These are phyloP conservation scores for Aspergillus incahuasiensis DNA, from an alignment of 495 filamentous ascomycete species.

Conservation along the genomic window DNA sequence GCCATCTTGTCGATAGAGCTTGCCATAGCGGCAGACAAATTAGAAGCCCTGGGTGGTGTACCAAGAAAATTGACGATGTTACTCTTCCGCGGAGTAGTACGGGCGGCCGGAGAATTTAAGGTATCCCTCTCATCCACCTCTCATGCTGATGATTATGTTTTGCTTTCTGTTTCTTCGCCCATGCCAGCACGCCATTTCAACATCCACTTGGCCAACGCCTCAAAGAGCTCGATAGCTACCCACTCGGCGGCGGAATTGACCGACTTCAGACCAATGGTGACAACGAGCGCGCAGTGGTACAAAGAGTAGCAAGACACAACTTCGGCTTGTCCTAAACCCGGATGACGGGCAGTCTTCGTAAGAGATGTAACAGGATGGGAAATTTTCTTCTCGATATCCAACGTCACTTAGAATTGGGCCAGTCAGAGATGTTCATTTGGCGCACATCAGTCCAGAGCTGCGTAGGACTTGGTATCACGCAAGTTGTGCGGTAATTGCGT, in stretches of 20 bases:
- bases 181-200: conserved; percentile 16
- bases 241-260: neutral
- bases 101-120: conserved; percentile 4
- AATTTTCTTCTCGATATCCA: neutral
- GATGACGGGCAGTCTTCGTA: neutral
- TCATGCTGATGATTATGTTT: neutral
- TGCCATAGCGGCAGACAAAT: conserved; percentile 1
- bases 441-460: neutral
- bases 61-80: neutral
- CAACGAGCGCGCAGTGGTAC: neutral
- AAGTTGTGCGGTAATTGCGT: conserved; percentile 14
- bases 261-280: conserved; percentile 10
- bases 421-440: neutral
- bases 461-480: conserved; percentile 15
- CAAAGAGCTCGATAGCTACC: neutral
- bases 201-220: neutral
- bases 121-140: neutral
- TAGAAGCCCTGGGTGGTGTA: neutral
- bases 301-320: neutral
- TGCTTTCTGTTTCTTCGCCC: neutral
- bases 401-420: neutral
- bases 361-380: neutral
- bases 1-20: conserved; percentile 14
- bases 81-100: neutral
- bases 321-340: neutral